A percentile compares a stretch with the other conserved stretches of the same genome.
Conservation (phyloP, 306 rosid genomes). For the Prunus davidiana region DNA sequence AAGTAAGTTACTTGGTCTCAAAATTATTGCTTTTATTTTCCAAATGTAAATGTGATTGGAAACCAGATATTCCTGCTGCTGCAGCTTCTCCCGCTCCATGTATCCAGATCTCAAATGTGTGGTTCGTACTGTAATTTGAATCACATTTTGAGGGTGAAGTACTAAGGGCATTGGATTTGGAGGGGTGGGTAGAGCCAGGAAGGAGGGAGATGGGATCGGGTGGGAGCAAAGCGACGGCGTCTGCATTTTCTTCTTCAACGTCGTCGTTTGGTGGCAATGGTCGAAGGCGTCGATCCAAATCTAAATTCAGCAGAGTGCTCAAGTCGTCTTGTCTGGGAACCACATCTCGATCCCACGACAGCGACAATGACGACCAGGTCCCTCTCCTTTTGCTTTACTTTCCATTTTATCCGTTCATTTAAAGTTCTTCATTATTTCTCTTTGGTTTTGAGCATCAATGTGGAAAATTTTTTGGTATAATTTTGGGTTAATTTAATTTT, state of each 20-base stretch:
- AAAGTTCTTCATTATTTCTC: not conserved
- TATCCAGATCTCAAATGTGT: slow-evolving; percentile 7
- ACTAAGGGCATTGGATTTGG: slow-evolving; percentile 7
- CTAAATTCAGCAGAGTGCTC: slow-evolving; percentile 51
- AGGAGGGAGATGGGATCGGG: slow-evolving; percentile 66
- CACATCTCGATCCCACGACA: slow-evolving; percentile 71
- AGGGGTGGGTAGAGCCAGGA: not conserved
- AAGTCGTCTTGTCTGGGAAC: slow-evolving; percentile 72
- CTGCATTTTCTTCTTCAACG: slow-evolving; percentile 35
- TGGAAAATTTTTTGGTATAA: not conserved
- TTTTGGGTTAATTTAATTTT: not conserved
- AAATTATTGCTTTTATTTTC: not conserved
- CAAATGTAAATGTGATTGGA: slow-evolving; percentile 8
- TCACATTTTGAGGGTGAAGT: not conserved
- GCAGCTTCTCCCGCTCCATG: not conserved
- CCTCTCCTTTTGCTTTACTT: not conserved
- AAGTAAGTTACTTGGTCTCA: slow-evolving; percentile 29
- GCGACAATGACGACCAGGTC: slow-evolving; percentile 70
- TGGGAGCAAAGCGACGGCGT: slow-evolving; percentile 58
- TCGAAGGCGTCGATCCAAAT: slow-evolving; percentile 51
- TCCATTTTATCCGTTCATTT: not conserved
- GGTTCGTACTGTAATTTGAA: not conserved
- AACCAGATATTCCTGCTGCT: not conserved
- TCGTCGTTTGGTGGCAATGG: slow-evolving; percentile 22
- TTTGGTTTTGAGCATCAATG: not conserved